Evolutionary conservation across 1,139 yeast genomes (phyloP).

Genomic region (Barnettozyma hawaiiensis): DNA sequence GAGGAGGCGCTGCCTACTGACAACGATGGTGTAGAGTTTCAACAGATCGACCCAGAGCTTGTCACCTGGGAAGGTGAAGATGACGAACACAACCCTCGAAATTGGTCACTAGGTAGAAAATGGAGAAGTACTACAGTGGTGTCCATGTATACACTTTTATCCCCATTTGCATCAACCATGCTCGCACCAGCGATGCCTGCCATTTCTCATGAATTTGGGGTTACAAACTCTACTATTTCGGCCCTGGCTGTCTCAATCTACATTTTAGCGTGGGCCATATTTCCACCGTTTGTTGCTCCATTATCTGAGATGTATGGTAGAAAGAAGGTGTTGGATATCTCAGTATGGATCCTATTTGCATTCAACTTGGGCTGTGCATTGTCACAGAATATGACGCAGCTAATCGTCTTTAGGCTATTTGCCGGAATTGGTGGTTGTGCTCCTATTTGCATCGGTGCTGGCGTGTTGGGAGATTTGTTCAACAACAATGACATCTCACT

Average conservation of each 20-base stretch:
- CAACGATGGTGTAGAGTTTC: slow-evolving; percentile 46
- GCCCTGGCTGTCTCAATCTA: slow-evolving; percentile 52
- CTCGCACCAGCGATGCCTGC: slow-evolving; percentile 50
- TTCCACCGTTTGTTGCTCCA: slow-evolving; percentile 58
- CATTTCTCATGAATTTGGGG: slow-evolving; percentile 40
- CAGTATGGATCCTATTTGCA: slow-evolving; percentile 45
- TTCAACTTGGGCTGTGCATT: slow-evolving; percentile 58
- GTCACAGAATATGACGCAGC: slow-evolving; percentile 45
- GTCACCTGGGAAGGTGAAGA: slow-evolving; percentile 61
- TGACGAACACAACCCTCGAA: slow-evolving; percentile 57
- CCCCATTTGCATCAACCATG: slow-evolving; percentile 57
- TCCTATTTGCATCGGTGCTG: slow-evolving; percentile 67
- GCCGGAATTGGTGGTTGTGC: slow-evolving; percentile 67
- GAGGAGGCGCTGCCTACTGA: slow-evolving; percentile 36
- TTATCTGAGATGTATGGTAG: slow-evolving; percentile 57
- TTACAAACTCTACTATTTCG: slow-evolving; percentile 35
- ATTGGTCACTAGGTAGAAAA: slow-evolving; percentile 45
- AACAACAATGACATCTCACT: slow-evolving; percentile 44
- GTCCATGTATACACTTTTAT: slow-evolving; percentile 45
- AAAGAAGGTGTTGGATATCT: slow-evolving; percentile 41
- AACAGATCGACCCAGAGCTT: slow-evolving; percentile 51
- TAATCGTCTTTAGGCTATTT: slow-evolving; percentile 52
- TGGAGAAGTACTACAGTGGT: slow-evolving; percentile 43
- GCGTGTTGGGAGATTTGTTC: slow-evolving; percentile 60
- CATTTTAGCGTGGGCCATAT: slow-evolving; percentile 59